Evolutionary conservation across 1,284 basidiomycete genomes (phyloP), one percentile per base, ranked within the genome.

Genomic region (Golubevia pallescens): DNA sequence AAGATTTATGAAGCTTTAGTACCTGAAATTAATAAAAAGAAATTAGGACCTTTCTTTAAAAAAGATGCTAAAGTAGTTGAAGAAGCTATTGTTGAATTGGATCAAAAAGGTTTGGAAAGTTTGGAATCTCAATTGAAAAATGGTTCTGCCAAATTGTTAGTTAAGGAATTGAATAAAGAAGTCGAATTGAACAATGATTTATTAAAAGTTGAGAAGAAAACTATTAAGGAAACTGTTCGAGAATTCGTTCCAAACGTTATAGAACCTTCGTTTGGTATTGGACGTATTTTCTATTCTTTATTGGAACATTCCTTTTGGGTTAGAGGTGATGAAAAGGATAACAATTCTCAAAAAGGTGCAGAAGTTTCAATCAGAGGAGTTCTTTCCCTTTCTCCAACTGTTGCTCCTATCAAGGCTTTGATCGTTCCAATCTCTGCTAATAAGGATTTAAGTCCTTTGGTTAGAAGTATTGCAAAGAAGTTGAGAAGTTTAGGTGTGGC

Each of bases 241-340:
- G 80, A 77, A 60, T 85, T 82, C 32, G 77, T 71, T 8, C 83
- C 83, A 23, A 85, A 85, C 66, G 83, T 85, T 34, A 85, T 85
- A 57, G 83, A 85, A 70, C 83, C 83, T 7, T 85, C 83, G 19
- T 85, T 85, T 58, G 83, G 83, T 64, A 78, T 85, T 58, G 83
- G 83, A 19, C 76, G 83, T 10, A 85, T 85, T 67, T 85, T 85
- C 56, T 85, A 85, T 68, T 73, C 83, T 14, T 62, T 85, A 54
- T 70, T 85, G 23, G 83, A 85, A 70, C 83, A 85, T 73, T 75
- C 75, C 21, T 85, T 84, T 75, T 85, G 83, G 83, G 69, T 77
- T 6, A 75, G 83, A n/a, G 78, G 72, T 28, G 81, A 85, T 64
- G 63, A 65, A 14, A 54, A 7, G 10, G 54, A 34, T 23, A 38